These are phyloP conservation scores for Pyrus hybrid DNA, from an alignment of 331 rosid species.

Conservation along the genomic window DNA sequence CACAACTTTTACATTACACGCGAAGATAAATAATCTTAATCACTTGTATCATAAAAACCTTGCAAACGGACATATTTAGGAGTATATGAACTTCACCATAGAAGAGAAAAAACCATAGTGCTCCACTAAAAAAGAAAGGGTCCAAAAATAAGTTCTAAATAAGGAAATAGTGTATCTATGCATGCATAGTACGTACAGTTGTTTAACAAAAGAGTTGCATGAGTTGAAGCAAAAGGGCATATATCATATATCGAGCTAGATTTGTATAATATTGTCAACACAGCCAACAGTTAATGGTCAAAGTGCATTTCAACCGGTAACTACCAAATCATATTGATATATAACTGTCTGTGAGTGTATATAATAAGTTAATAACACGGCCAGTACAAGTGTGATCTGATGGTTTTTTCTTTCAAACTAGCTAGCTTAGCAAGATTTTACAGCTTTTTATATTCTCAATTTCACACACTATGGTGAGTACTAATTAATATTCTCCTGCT, in stretches of 20 bases:
- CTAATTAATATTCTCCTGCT: not conserved
- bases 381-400: no score
- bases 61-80: not conserved
- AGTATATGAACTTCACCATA: not conserved
- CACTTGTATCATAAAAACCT: no score
- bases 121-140: conserved; percentile 19
- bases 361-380: no score
- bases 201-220: not conserved
- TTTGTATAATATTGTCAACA: not conserved
- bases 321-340: not conserved
- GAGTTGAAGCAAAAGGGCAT: not conserved
- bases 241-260: not conserved
- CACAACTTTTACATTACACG: no score
- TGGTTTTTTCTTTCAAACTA: no score
- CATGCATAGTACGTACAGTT: not conserved
- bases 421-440: no score
- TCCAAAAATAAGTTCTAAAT: not conserved
- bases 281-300: not conserved
- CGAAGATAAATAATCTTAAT: no score
- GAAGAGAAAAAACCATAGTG: conserved; percentile 1
- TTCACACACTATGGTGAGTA: not conserved
- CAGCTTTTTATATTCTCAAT: not conserved
- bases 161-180: not conserved
- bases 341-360: not conserved
- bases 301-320: not conserved